These are phyloP conservation scores for Pleurotus ostreatus DNA, from an alignment of 768 basidiomycete species.

Conservation along the genomic window DNA sequence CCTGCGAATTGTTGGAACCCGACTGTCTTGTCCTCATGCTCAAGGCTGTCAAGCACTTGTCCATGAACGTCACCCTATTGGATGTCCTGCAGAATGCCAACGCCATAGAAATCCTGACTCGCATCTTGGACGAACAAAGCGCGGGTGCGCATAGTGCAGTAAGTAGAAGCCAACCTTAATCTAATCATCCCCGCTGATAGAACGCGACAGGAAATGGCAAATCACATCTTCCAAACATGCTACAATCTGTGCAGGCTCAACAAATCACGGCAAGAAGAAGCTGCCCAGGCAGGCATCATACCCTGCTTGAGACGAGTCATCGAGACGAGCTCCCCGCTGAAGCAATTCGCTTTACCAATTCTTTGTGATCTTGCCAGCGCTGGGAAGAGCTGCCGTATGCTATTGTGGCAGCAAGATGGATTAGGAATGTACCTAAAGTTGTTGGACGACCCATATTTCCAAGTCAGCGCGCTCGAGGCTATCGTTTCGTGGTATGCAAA, in stretches of 20 bases:
- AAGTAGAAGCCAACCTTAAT: slow-evolving; percentile 20
- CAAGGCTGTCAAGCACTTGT: slow-evolving; percentile 94
- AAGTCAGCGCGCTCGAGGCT: slow-evolving; percentile 88
- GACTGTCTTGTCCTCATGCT: slow-evolving; percentile 85
- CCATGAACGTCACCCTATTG: slow-evolving; percentile 86
- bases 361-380: slow-evolving; percentile 95
- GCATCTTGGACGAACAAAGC: slow-evolving; percentile 77
- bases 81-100: slow-evolving; percentile 97
- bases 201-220: slow-evolving; percentile 80
- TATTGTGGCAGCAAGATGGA: slow-evolving; percentile 95
- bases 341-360: slow-evolving; percentile 96
- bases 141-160: slow-evolving; percentile 80
- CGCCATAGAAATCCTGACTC: slow-evolving; percentile 86
- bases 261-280: slow-evolving; percentile 94
- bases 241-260: slow-evolving; percentile 95
- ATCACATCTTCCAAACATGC: slow-evolving; percentile 95
- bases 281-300: slow-evolving; percentile 92
- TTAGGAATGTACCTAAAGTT: slow-evolving; percentile 74
- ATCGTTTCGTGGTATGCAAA: slow-evolving; percentile 76
- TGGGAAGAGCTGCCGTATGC: slow-evolving; percentile 84
- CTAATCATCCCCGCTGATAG: background rate
- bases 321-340: slow-evolving; percentile 84
- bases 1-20: slow-evolving; percentile 84
- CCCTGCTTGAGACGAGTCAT: slow-evolving; percentile 89
- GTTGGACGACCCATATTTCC: slow-evolving; percentile 84